These are phyloP conservation scores for Leccinum sublutescens DNA, from an alignment of 768 basidiomycete species.

Conservation along the genomic window DNA sequence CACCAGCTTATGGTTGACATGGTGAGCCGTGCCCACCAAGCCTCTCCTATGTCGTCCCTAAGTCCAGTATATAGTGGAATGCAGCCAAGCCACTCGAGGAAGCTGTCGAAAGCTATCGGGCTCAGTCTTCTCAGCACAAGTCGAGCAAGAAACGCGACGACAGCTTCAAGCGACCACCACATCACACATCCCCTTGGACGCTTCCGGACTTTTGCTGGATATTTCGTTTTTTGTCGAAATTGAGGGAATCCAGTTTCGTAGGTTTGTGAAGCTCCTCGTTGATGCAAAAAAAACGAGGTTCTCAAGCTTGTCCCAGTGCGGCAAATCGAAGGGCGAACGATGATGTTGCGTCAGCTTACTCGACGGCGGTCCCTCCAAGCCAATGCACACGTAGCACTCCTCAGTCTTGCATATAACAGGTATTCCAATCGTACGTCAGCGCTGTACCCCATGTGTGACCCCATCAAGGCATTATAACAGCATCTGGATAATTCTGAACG, in stretches of 20 bases:
- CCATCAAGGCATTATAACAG: conserved; percentile 79
- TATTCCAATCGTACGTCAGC: conserved; percentile 28
- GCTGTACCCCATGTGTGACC: neutral
- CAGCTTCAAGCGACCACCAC: conserved; percentile 8
- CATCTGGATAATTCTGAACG: conserved; percentile 89
- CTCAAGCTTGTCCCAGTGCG: conserved; percentile 41
- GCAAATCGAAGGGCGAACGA: conserved; percentile 57
- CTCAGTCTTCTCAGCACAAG: neutral
- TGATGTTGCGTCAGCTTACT: conserved; percentile 41
- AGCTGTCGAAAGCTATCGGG: conserved; percentile 16
- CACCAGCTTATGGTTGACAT: conserved; percentile 40
- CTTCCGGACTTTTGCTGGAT: neutral
- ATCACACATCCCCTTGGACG: neutral
- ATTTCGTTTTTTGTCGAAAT: conserved; percentile 4
- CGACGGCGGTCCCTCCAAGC: conserved; percentile 37
- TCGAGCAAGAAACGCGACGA: neutral
- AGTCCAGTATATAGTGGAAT: conserved; percentile 40
- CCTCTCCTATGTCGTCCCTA: neutral
- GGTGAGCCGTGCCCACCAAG: conserved; percentile 26
- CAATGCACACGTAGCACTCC: conserved; percentile 34
- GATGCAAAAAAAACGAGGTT: neutral
- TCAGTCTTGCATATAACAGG: conserved; percentile 68
- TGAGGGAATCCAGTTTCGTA: conserved; percentile 25
- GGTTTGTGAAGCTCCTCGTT: conserved; percentile 15
- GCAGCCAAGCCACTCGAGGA: conserved; percentile 38